Evolutionary conservation across 169 alveolate species (phyloP).

Genomic region (Plasmodium cynomolgi): DNA sequence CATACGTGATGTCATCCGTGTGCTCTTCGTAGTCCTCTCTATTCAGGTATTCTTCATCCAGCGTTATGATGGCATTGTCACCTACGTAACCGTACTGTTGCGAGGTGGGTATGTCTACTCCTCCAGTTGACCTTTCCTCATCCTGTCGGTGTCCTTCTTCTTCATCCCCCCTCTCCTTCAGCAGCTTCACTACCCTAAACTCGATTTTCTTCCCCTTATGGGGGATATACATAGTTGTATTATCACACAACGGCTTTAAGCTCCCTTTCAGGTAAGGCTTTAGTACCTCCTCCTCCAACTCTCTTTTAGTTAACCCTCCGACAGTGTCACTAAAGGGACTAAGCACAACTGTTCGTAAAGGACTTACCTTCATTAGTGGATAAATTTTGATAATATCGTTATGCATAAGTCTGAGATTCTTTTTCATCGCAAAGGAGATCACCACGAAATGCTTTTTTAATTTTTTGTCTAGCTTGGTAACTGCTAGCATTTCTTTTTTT

Average conservation of each 20-base stretch:
- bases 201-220: constrained; percentile 74
- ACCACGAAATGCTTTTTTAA: constrained; percentile 29
- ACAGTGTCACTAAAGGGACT: constrained; percentile 66
- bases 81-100: constrained; percentile 47
- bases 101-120: neutral
- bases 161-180: constrained; percentile 47
- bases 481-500: constrained; percentile 49
- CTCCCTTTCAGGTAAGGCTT: constrained; percentile 37
- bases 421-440: constrained; percentile 58
- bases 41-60: constrained; percentile 75
- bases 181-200: constrained; percentile 78
- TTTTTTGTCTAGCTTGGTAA: neutral
- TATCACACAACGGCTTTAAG: constrained; percentile 42
- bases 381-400: constrained; percentile 49
- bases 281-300: constrained; percentile 25
- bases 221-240: constrained; percentile 15
- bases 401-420: constrained; percentile 52
- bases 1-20: constrained; percentile 84
- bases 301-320: constrained; percentile 5
- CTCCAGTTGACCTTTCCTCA: neutral
- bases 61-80: constrained; percentile 71
- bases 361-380: constrained; percentile 13
- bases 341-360: constrained; percentile 15
- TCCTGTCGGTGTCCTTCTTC: neutral
- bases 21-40: constrained; percentile 82